A percentile compares a stretch with the other conserved stretches of the same genome.
Conservation (phyloP, 495 filamentous ascomycete genomes). For the Aspergillus nidulans region DNA sequence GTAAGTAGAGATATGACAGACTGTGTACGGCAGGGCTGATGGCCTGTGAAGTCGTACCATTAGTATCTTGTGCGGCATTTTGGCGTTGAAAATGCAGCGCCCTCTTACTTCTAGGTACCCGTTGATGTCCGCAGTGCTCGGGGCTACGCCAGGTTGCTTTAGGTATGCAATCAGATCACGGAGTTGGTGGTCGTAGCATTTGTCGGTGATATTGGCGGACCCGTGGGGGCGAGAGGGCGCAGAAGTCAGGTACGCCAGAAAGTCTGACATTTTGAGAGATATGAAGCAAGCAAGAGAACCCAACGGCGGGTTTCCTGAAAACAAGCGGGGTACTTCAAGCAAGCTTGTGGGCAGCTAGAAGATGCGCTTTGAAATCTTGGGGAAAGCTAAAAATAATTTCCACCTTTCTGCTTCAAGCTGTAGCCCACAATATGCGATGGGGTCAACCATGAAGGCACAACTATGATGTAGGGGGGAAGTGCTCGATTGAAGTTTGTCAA, state of each 20-base stretch:
- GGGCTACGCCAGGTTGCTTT: slow-evolving; percentile 17
- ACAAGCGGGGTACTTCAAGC: too few relatives aligned
- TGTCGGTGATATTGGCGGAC: slow-evolving; percentile 7
- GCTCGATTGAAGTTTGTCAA: too few relatives aligned
- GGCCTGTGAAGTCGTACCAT: slow-evolving; percentile 19
- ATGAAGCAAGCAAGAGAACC: too few relatives aligned
- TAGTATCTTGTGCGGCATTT: neutral
- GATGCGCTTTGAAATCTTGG: too few relatives aligned
- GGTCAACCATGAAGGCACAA: too few relatives aligned
- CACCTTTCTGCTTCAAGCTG: too few relatives aligned
- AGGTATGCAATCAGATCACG: slow-evolving; percentile 25
- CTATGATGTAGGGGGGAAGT: too few relatives aligned
- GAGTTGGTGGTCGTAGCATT: slow-evolving; percentile 29
- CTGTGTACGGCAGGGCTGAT: slow-evolving; percentile 42
- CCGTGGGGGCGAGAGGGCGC: slow-evolving; percentile 8
- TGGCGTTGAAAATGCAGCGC: neutral
- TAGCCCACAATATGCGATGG: too few relatives aligned
- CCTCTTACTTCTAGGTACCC: slow-evolving; percentile 29
- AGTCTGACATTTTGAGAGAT: slow-evolving; percentile 16
- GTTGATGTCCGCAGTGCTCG: slow-evolving; percentile 12
- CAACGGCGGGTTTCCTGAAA: too few relatives aligned
- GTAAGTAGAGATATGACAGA: slow-evolving; percentile 38
- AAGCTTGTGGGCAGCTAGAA: too few relatives aligned
- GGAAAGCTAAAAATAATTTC: too few relatives aligned
- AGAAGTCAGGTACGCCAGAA: slow-evolving; percentile 9